Conservation (phyloP, 1,139 yeast species). For the Taphrina populina region DNA sequence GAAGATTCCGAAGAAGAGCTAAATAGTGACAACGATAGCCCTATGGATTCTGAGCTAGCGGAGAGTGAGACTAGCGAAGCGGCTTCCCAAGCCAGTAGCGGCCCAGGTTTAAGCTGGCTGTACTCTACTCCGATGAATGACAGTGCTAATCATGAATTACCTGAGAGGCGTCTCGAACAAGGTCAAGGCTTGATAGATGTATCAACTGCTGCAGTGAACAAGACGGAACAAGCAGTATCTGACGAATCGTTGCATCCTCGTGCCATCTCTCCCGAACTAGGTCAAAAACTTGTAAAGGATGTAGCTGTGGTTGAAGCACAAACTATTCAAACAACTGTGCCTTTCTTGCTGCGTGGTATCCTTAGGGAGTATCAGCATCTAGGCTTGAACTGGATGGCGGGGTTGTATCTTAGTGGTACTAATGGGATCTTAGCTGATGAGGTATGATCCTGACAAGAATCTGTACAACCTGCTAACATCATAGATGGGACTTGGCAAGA, state of each 20-base stretch:
- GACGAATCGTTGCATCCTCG: neutral
- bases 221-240: neutral
- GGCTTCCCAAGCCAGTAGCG: too few relatives aligned
- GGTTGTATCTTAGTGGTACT: slow-evolving; percentile 84
- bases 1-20: slow-evolving; percentile 40
- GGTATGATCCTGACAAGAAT: too few relatives aligned
- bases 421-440: slow-evolving; percentile 98
- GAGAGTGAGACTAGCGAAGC: too few relatives aligned
- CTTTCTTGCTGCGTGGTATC: slow-evolving; percentile 67
- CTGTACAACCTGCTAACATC: too few relatives aligned
- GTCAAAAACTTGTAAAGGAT: neutral
- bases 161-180: too few relatives aligned
- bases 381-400: slow-evolving; percentile 96
- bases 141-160: too few relatives aligned
- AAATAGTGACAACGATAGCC: slow-evolving; percentile 17
- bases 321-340: slow-evolving; percentile 42
- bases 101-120: slow-evolving; percentile 31
- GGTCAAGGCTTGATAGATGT: too few relatives aligned
- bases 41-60: slow-evolving; percentile 36
- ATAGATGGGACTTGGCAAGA: slow-evolving; percentile 91
- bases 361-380: slow-evolving; percentile 91
- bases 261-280: neutral
- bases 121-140: slow-evolving; percentile 22
- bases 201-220: too few relatives aligned
- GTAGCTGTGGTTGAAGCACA: neutral